Base-by-base conservation (phyloP, 78 protist genomes). In the Dictyostelium brefeldianum region DNA sequence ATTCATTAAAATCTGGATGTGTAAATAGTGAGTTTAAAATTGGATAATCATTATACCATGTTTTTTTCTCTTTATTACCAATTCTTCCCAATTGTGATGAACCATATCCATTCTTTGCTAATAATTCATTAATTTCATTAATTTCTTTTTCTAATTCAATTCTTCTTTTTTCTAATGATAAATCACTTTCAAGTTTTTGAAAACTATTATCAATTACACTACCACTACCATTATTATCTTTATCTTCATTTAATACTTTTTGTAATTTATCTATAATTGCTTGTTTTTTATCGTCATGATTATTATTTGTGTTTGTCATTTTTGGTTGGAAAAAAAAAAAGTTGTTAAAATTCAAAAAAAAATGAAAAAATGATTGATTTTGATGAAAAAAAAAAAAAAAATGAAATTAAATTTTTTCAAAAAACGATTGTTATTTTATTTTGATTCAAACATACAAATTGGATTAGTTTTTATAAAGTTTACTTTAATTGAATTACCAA, bases 401-500 rank as follows among this genome's bases (percentile, higher is more conserved):
- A n/a, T n/a, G n/a, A n/a, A n/a, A n/a, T n/a, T n/a, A n/a, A n/a
- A n/a, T n/a, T n/a, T n/a, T n/a, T n/a, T n/a, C n/a, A n/a, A n/a
- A n/a, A n/a, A n/a, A n/a, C n/a, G n/a, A n/a, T n/a, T n/a, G n/a
- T n/a, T n/a, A n/a, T n/a, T 25, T 78, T 87, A 31, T 59, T 79
- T 51, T 27, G 80, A 62, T 70, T 83, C 64, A 27, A 96, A 91
- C 83, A 96, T 92, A 71, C 96, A 94, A 77, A 94, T 64, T 75
- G 98, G 98, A 81, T 90, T 91, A 57, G 25, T 53, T 80, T 90
- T 25, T 73, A 96, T 80, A 71, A 96, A 65, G 54, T 77, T 27
- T 43, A 97, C 70, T 80, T 95, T 84, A 15, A 97, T 79, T 79
- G 89, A 82, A 96, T 98, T 99, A 11, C 99, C 99, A 64, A 99